Evolutionary conservation across 495 filamentous ascomycete species (phyloP), one percentile per base, ranked within the genome.

Genomic region (Geopyxis carbonaria): DNA sequence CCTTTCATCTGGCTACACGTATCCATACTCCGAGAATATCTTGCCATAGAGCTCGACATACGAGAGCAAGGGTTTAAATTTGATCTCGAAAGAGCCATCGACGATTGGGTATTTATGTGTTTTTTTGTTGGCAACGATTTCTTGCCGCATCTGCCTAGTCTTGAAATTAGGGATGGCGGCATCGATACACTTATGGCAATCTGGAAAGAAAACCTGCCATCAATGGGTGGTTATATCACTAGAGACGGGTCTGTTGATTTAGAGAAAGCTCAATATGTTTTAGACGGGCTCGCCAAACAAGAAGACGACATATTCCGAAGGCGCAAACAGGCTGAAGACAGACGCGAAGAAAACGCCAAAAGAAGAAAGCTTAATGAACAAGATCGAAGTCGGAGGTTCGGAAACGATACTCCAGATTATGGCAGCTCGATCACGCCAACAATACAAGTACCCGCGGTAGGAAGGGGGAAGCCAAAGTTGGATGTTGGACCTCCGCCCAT

Each of bases 101-200:
- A 99, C 63, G 89, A 99, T 59, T 95, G 91, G 89, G 83, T 99
- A 11, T 99, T 99, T 60, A 93, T 99, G 87, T 99, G 89, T 64
- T 99, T 92, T 62, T 99, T 99, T 57, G 89, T 99, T 43, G 89
- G 89, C 48, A 99, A 99, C 57, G 91, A 99, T 65, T 99, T 99
- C 63, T 64, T 99, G 48, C 89, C 89, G 31, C 89, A 99, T 65
- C 62, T 99, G 41, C 89, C 89, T 16, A 91, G 85, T 56, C 67
- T 99, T 42, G 89, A 95, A 58, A 95, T 99, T 57, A 73, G 87
- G 46, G 89, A 99, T 51, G 78, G 93, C 57, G 91, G 87, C 20
- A 95, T 99, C 57, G 86, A 99, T 53, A 92, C 84, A 0, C 66
- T 99, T 31, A 91, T 85, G 38, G 75, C 81, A 5, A 92, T 95